Conservation (phyloP, 1,284 basidiomycete genomes). For the Naganishia cerealis region DNA sequence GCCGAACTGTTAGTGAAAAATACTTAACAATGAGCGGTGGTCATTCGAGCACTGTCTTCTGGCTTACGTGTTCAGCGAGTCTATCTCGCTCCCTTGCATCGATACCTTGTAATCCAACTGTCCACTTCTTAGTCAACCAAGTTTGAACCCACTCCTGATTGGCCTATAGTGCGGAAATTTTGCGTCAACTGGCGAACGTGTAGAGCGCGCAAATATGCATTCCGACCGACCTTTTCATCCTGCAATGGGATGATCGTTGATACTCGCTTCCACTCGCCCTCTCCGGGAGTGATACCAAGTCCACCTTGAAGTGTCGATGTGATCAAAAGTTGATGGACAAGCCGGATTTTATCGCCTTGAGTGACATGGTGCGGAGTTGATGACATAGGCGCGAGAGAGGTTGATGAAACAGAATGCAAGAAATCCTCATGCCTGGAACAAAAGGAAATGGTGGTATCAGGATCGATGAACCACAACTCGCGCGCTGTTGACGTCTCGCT, state of each 20-base stretch:
- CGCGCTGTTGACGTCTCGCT: neutral
- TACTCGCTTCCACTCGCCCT: conserved; percentile 72
- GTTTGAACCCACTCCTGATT: conserved; percentile 70
- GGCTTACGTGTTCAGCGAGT: conserved; percentile 57
- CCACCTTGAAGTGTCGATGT: conserved; percentile 70
- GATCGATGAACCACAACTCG: conserved; percentile 32
- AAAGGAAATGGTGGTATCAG: conserved; percentile 10
- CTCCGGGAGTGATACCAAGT: conserved; percentile 71
- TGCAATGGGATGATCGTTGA: conserved; percentile 80
- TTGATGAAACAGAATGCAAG: conserved; percentile 63
- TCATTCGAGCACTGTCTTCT: neutral
- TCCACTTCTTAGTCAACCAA: conserved; percentile 62
- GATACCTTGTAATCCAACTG: conserved; percentile 59
- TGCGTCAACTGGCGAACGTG: neutral
- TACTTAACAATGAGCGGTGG: conserved; percentile 3
- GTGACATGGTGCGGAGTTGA: conserved; percentile 56
- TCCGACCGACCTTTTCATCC: conserved; percentile 62
- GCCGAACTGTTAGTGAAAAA: conserved; percentile 65
- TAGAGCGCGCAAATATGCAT: neutral
- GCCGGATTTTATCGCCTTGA: conserved; percentile 73
- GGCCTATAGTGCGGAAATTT: neutral
- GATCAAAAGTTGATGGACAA: conserved; percentile 73
- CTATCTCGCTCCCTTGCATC: conserved; percentile 60
- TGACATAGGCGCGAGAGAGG: conserved; percentile 61
- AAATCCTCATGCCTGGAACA: conserved; percentile 36